Base-by-base conservation (phyloP, 2,329 filamentous ascomycete genomes). In the Dothistroma pini region DNA sequence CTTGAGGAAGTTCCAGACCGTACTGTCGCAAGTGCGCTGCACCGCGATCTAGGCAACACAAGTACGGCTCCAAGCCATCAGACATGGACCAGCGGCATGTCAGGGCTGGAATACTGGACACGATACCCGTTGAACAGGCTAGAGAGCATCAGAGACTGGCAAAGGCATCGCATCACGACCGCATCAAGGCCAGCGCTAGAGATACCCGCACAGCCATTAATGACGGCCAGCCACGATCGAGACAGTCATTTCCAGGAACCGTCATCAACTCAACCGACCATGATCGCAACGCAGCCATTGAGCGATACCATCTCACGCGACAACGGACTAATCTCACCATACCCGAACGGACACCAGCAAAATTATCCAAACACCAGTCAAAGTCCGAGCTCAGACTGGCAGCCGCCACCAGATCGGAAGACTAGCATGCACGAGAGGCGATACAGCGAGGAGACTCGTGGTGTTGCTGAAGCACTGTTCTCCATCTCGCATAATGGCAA, bases 391-490 rank as follows among this genome's bases (percentile, higher is more conserved):
- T 29, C 50, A n/a, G 41, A 48, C 22, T 64, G 62, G 62, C 54
- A 56, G n/a, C 44, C 54, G 21, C 29, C 54, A 4, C 57, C 59
- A 22, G 22, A 52, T 32, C 50, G 2, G 32, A 32, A 52, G 32
- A 34, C 54, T 9, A 44, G n/a, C 9, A 32, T 58, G 4, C 41
- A 53, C n/a, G 58, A 66, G 57, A 44, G 62, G 25, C 47, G 65
- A 41, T 67, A 67, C 35, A 67, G 65, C 44, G 61, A 67, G 44
- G 63, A 67, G 54, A 66, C 65, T 12, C 57, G 65, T 35, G 65
- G 64, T 51, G 65, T 64, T 16, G 64, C 63, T 14, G 61, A 66
- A 58, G 63, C 65, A 29, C 47, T 67, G 8, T 67, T 66, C 52
- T 67, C 65, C 1, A 67, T 67, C 1, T 67, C 65, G 4, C 62